A percentile compares a stretch with the other conserved stretches of the same genome.
Evolutionary conservation across 1,284 basidiomycete genomes (phyloP).

Genomic region (Ganoderma meredithae): DNA sequence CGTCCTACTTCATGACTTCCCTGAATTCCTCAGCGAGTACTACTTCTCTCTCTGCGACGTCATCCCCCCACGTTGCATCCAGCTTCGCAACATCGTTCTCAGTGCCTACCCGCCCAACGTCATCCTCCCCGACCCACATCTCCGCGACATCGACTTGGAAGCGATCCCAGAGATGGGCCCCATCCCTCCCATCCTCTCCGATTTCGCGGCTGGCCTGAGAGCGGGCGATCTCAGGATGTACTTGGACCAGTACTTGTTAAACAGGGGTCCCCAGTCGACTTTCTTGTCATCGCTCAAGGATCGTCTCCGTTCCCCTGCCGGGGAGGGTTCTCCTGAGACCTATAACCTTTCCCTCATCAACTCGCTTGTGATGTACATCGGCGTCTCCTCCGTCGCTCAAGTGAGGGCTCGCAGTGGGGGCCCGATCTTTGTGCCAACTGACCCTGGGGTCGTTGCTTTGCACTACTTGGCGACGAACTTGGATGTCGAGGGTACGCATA

Average conservation of each 20-base stretch:
- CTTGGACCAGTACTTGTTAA: constrained; percentile 86
- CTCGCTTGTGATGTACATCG: constrained; percentile 94
- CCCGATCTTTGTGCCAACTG: constrained; percentile 79
- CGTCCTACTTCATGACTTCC: constrained; percentile 98
- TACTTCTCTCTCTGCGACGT: constrained; percentile 95
- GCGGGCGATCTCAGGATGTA: constrained; percentile 78
- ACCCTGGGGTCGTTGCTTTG: constrained; percentile 84
- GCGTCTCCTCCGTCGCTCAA: constrained; percentile 88
- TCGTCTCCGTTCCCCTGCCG: constrained; percentile 64
- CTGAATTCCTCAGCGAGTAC: constrained; percentile 97
- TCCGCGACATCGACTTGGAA: constrained; percentile 76
- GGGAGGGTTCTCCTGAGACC: constrained; percentile 64
- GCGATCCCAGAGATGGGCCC: constrained; percentile 87
- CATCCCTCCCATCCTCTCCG: constrained; percentile 90
- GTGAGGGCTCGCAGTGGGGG: constrained; percentile 83
- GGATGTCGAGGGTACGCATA: constrained; percentile 85
- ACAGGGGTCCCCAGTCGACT: constrained; percentile 62
- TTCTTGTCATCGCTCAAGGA: constrained; percentile 87
- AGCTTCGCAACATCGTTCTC: constrained; percentile 96
- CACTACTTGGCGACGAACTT: constrained; percentile 84
- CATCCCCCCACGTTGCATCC: constrained; percentile 93
- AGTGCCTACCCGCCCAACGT: constrained; percentile 94
- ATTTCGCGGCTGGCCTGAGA: constrained; percentile 86
- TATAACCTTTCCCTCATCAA: constrained; percentile 93
- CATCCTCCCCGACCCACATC: constrained; percentile 88